These are phyloP conservation scores for Pterocarpus macrocarpus DNA, from an alignment of 306 rosid genomes.

Conservation along the genomic window DNA sequence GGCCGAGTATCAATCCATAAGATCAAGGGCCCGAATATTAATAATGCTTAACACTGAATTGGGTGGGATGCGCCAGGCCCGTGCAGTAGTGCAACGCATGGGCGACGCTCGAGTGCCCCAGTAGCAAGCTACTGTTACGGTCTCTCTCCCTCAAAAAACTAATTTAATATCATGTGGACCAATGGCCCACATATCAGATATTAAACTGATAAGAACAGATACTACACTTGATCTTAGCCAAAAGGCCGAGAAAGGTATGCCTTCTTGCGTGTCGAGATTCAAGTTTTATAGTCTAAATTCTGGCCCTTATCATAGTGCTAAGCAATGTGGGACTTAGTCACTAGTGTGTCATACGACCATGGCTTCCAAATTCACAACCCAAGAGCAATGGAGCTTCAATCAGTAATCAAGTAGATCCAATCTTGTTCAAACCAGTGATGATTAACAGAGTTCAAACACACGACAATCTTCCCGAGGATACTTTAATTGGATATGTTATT, in stretches of 20 bases:
- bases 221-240: constrained; percentile 49
- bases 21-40: too few relatives aligned
- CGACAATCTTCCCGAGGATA: not conserved
- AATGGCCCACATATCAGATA: too few relatives aligned
- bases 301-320: not conserved
- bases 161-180: too few relatives aligned
- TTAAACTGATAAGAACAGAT: too few relatives aligned
- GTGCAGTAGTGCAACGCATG: not conserved
- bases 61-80: constrained; percentile 7
- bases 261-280: accelerated
- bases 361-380: not conserved
- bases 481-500: not conserved
- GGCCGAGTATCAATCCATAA: too few relatives aligned
- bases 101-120: not conserved
- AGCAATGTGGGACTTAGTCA: not conserved
- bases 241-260: constrained; percentile 48
- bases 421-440: not conserved
- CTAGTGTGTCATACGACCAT: not conserved
- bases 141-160: not conserved
- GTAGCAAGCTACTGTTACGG: constrained; percentile 3
- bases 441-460: not conserved
- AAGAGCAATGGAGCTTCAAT: not conserved
- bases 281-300: not conserved
- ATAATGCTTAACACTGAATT: not conserved
- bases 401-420: not conserved